Base-by-base conservation (phyloP, 768 basidiomycete genomes). In the Macrolepiota albuminosa region DNA sequence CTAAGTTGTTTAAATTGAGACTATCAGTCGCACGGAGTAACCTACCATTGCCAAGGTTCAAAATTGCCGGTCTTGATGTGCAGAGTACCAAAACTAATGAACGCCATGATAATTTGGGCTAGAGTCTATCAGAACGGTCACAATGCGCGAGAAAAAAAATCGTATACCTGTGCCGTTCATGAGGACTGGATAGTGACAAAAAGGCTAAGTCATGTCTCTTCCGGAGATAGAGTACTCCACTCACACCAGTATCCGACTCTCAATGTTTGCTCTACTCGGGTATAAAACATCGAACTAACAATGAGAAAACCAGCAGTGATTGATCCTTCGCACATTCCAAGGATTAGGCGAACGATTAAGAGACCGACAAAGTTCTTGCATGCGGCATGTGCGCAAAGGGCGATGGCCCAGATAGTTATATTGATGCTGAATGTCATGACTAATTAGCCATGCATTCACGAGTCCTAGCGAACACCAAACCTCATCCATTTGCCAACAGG, bases 401-500 rank as follows among this genome's bases (percentile, higher is more conserved):
- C 80, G 18, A 88, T 66, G 0, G 76, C 82, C 89, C 89, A 91
- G 6, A 85, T 66, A 47, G 82, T 75, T 61, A 90, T 87, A 67
- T 90, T 89, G 29, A 84, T 53, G 61, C 86, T 89, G 21, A 4
- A 31, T 8, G n/a, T 21, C 11, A 9, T 4, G 39, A 43, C 6
- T 3, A 13, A 34, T 34, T 21, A 52, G 43, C 16, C 16, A 16
- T 36, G n/a, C 5, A 33, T 40, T 54, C 36, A 14, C 16, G n/a
- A 54, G 26, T 33, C 16, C 26, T 8, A 33, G 51, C 34, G 6
- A 26, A 45, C 33, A 13, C 58, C 75, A 33, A 59, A 82, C 88
- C 87, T 89, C 84, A 91, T 87, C 88, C 88, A 91, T 79, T 82
- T 88, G 10, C 85, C 88, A 8, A 91, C 88, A 0, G 88, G 88